phyloP scores from a whole-genome alignment of 805 yeast species.

The Pachysolen tannophilus region DNA sequence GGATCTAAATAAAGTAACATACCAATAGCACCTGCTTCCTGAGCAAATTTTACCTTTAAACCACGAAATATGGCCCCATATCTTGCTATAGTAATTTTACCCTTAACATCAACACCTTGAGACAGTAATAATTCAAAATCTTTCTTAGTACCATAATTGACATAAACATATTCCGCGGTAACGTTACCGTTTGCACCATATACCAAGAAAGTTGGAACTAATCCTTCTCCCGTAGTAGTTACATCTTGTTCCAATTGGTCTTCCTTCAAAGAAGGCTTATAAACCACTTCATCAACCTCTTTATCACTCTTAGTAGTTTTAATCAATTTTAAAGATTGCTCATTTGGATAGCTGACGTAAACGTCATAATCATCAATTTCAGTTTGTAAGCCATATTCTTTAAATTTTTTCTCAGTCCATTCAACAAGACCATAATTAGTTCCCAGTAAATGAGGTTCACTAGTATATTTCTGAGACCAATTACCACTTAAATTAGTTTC shows the following conservation, averaged over 20 bases:
- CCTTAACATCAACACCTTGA: constrained; percentile 37
- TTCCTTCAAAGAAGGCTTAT: constrained; percentile 45
- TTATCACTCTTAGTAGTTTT: too few relatives aligned
- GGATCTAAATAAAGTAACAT: constrained; percentile 43
- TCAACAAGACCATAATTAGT: constrained; percentile 38
- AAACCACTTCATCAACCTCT: constrained; percentile 28
- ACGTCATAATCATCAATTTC: constrained; percentile 50
- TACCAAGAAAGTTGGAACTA: constrained; percentile 59
- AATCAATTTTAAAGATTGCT: constrained; percentile 40
- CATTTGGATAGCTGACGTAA: constrained; percentile 57
- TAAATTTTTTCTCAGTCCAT: constrained; percentile 52
- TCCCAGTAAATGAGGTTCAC: constrained; percentile 53
- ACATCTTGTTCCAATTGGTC: constrained; percentile 36
- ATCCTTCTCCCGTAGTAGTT: constrained; percentile 32
- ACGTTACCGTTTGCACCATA: constrained; percentile 64
- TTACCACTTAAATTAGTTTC: constrained; percentile 34
- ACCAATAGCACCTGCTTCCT: constrained; percentile 54
- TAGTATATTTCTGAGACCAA: constrained; percentile 47
- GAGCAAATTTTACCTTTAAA: constrained; percentile 60
- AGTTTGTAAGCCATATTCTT: constrained; percentile 50
- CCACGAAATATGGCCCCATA: constrained; percentile 60
- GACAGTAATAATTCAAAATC: constrained; percentile 38
- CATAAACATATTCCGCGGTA: constrained; percentile 49
- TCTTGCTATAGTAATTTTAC: constrained; percentile 47
- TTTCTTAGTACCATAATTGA: constrained; percentile 47